These are phyloP conservation scores for Paraglomus brasilianum DNA, from an alignment of 192 early-diverging fungal species.

Conservation along the genomic window DNA sequence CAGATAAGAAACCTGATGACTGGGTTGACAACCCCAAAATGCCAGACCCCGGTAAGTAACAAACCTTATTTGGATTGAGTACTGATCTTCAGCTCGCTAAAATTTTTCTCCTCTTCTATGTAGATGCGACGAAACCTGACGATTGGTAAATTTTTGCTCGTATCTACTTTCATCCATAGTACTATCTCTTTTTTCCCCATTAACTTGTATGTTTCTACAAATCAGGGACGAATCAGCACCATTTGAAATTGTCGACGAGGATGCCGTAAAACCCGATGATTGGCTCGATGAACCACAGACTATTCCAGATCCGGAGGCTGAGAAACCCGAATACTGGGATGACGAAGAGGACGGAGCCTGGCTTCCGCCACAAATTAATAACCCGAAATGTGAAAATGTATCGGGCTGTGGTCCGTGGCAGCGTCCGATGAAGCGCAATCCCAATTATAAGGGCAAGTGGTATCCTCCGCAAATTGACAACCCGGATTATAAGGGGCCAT, in stretches of 20 bases:
- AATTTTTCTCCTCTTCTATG: background rate
- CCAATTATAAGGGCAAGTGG: constrained; percentile 91
- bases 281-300: constrained; percentile 80
- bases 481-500: constrained; percentile 89
- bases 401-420: constrained; percentile 80
- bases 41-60: constrained; percentile 56
- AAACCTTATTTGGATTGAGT: background rate
- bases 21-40: constrained; percentile 90
- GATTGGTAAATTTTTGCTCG: constrained; percentile 33
- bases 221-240: constrained; percentile 84
- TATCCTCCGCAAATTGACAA: constrained; percentile 80
- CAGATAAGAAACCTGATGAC: constrained; percentile 79
- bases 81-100: too few relatives aligned
- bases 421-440: constrained; percentile 79
- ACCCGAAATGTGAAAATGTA: constrained; percentile 76
- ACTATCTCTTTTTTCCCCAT: too few relatives aligned
- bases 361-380: constrained; percentile 70
- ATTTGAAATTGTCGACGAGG: constrained; percentile 67
- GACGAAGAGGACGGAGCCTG: constrained; percentile 94
- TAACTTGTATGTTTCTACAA: too few relatives aligned
- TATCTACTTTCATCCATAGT: too few relatives aligned
- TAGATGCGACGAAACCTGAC: constrained; percentile 41
- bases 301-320: constrained; percentile 75
- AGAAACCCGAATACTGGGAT: constrained; percentile 90
- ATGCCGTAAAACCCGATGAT: constrained; percentile 78